Evolutionary conservation across 305 asterid species (phyloP).

Genomic region (Stenogyne calaminthoides): DNA sequence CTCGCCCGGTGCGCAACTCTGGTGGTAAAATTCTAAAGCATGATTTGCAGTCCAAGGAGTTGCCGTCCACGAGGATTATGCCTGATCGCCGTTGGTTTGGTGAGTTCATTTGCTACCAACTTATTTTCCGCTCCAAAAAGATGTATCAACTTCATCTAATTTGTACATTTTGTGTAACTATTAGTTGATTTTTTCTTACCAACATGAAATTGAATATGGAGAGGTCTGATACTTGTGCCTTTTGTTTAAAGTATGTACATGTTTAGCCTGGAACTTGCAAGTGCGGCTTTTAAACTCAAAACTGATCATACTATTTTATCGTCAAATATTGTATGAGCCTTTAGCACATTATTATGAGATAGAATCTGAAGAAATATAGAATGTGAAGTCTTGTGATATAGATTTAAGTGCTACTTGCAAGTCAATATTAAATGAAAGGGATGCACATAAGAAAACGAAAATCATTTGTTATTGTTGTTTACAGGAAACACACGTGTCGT

Average conservation of each 20-base stretch:
- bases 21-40: constrained; percentile 64
- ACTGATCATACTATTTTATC: background rate
- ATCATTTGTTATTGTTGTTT: constrained; percentile 17
- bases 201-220: background rate
- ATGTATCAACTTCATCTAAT: background rate
- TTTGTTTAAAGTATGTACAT: background rate
- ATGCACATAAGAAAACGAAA: background rate
- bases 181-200: too few relatives aligned
- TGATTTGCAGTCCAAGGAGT: constrained; percentile 80
- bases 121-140: background rate
- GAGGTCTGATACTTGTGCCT: background rate
- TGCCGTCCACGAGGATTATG: constrained; percentile 83
- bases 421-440: background rate
- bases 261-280: background rate
- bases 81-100: constrained; percentile 95
- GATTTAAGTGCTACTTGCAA: background rate
- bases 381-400: background rate
- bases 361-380: background rate
- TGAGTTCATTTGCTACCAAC: constrained; percentile 33
- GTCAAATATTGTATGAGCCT: background rate
- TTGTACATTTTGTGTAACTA: background rate
- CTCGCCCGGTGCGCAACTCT: constrained; percentile 58
- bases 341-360: background rate
- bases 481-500: constrained; percentile 84
- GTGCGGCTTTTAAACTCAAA: background rate